phyloP scores from a whole-genome alignment of 441 rosid genomes.

The Codiaeum variegatum region DNA sequence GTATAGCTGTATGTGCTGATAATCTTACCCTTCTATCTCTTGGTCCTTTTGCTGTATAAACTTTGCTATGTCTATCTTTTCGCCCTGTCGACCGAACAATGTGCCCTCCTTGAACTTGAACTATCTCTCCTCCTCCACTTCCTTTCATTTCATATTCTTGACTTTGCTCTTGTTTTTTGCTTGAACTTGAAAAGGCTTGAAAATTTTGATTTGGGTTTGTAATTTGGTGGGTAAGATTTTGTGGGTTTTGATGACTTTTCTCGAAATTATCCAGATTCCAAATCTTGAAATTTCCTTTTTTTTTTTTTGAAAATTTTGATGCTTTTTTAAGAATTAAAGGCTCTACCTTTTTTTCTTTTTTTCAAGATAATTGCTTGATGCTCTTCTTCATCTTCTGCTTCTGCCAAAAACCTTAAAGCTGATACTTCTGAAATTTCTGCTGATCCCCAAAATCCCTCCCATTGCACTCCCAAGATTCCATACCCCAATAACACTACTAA shows the following conservation, averaged over 20 bases:
- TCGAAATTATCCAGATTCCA: slow-evolving; percentile 46
- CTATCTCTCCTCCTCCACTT: slow-evolving; percentile 59
- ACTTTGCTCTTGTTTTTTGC: slow-evolving; percentile 1
- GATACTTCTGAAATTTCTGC: slow-evolving; percentile 34
- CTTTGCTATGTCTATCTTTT: slow-evolving; percentile 93
- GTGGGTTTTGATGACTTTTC: slow-evolving; percentile 17
- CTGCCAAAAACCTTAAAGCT: slow-evolving; percentile 42
- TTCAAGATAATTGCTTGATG: slow-evolving; percentile 25
- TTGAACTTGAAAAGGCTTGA: slow-evolving; percentile 6
- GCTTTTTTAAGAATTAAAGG: slow-evolving; percentile 8
- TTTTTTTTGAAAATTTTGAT: slow-evolving; percentile 15
- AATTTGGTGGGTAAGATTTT: slow-evolving; percentile 20
- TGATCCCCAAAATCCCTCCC: slow-evolving; percentile 53
- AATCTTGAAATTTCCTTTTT: slow-evolving; percentile 14
- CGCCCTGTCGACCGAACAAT: slow-evolving; percentile 78
- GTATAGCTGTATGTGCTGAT: slow-evolving; percentile 89
- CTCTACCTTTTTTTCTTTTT: slow-evolving; percentile 13
- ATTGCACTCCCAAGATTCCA: slow-evolving; percentile 45
- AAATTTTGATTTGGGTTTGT: slow-evolving; percentile 1
- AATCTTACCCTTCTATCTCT: slow-evolving; percentile 87
- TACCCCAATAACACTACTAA: slow-evolving; percentile 26
- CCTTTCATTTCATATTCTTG: slow-evolving; percentile 36
- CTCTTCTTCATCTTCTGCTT: slow-evolving; percentile 31
- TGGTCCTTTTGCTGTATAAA: slow-evolving; percentile 85
- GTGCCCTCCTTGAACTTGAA: slow-evolving; percentile 92